Evolutionary conservation across 2,329 filamentous ascomycete genomes (phyloP).

Genomic region (Aspergillus niger): DNA sequence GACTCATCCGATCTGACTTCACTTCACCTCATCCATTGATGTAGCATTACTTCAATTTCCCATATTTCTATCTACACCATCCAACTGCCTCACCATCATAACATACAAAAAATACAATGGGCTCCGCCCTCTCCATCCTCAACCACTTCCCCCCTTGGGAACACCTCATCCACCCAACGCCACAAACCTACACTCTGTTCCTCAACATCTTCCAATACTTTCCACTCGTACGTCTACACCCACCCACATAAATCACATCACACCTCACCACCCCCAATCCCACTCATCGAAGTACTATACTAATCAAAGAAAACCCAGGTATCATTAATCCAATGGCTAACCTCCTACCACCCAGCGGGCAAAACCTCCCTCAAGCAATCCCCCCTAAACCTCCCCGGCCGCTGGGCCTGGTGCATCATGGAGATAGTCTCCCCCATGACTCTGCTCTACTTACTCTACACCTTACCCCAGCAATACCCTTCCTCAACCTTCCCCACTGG

Average conservation of each 20-base stretch:
- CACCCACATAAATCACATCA: too few relatives aligned
- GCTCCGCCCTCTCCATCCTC: conserved; percentile 25
- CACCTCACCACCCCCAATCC: background rate
- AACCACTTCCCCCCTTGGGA: conserved; percentile 27
- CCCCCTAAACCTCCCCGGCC: conserved; percentile 82
- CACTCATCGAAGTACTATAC: conserved; percentile 14
- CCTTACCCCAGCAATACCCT: conserved; percentile 57
- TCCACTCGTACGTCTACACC: conserved; percentile 48
- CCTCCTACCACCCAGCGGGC: conserved; percentile 85
- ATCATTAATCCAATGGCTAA: conserved; percentile 71
- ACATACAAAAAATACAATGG: conserved; percentile 21
- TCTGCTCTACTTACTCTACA: conserved; percentile 75
- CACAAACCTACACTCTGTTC: conserved; percentile 39
- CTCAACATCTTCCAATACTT: conserved; percentile 47
- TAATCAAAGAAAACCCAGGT: conserved; percentile 55
- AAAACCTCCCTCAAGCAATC: conserved; percentile 75
- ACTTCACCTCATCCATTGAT: background rate
- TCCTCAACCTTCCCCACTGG: conserved; percentile 30
- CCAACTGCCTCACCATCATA: too few relatives aligned
- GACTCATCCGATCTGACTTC: background rate
- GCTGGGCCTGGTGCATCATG: conserved; percentile 85
- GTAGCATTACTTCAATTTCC: background rate
- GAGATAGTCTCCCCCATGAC: conserved; percentile 77
- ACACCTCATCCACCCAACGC: conserved; percentile 43
- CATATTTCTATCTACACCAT: background rate